phyloP scores from a whole-genome alignment of 2,329 filamentous ascomycete genomes.

The Hymenoscyphus infarciens region DNA sequence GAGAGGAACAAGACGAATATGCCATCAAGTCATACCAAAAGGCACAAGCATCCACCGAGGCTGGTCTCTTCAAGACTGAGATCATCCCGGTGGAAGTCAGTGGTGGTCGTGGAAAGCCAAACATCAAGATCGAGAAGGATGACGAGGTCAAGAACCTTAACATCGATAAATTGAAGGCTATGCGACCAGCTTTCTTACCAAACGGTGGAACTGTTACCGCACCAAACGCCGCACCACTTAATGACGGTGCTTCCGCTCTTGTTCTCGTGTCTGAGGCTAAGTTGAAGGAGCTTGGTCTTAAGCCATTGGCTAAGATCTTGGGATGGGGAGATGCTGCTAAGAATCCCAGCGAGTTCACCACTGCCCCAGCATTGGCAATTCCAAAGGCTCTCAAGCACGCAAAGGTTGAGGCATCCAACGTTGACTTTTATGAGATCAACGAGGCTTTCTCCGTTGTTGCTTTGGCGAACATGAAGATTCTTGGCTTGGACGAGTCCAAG shows the following conservation, averaged over 20 bases:
- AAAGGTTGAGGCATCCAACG: constrained; percentile 68
- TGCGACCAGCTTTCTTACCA: constrained; percentile 79
- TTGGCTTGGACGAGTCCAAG: constrained; percentile 74
- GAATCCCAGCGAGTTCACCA: constrained; percentile 92
- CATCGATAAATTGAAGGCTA: constrained; percentile 74
- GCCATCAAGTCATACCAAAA: constrained; percentile 94
- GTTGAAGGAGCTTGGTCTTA: constrained; percentile 85
- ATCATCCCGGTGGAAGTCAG: constrained; percentile 87
- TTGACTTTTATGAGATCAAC: constrained; percentile 98
- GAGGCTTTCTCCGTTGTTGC: constrained; percentile 98
- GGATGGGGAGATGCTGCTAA: constrained; percentile 96
- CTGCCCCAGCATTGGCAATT: constrained; percentile 86
- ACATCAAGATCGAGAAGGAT: constrained; percentile 74
- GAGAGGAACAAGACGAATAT: constrained; percentile 90
- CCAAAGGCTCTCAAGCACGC: constrained; percentile 98
- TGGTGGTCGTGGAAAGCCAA: constrained; percentile 86
- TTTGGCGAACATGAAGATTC: constrained; percentile 91
- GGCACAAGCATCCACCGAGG: constrained; percentile 80
- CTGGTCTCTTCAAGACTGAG: constrained; percentile 77
- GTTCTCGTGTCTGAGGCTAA: constrained; percentile 93
- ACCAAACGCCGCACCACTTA: constrained; percentile 93
- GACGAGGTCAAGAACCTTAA: constrained; percentile 97
- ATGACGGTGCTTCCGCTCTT: constrained; percentile 88
- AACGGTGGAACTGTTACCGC: constrained; percentile 87
- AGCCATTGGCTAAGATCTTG: constrained; percentile 91